A percentile compares a stretch with the other conserved stretches of the same genome.
phyloP scores from a whole-genome alignment of 2,329 filamentous ascomycete genomes.

The Purpureocillium takamizusanense region DNA sequence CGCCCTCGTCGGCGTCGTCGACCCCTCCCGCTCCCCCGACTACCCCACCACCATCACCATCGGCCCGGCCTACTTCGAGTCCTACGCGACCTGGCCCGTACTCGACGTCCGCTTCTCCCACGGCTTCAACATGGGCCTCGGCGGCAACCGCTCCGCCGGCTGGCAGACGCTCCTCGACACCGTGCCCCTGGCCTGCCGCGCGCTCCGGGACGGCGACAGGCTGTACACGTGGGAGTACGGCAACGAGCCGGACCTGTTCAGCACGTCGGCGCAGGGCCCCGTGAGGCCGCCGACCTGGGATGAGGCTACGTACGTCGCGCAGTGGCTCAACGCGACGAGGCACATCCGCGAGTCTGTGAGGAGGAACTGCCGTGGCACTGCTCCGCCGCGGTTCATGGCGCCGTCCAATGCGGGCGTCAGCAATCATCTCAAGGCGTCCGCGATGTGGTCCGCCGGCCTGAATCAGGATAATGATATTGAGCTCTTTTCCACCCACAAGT shows the following conservation, averaged over 20 bases:
- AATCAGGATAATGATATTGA: slow-evolving; percentile 38
- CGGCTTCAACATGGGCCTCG: slow-evolving; percentile 51
- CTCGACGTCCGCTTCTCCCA: slow-evolving; percentile 42
- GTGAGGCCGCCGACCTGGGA: slow-evolving; percentile 44
- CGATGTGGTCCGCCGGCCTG: slow-evolving; percentile 44
- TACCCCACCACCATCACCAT: slow-evolving; percentile 54
- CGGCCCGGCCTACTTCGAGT: slow-evolving; percentile 54
- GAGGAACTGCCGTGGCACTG: slow-evolving; percentile 40
- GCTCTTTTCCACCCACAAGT: slow-evolving; percentile 53
- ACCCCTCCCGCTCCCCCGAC: slow-evolving; percentile 40
- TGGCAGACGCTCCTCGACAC: slow-evolving; percentile 44
- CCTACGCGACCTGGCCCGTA: slow-evolving; percentile 46
- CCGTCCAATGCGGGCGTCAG: slow-evolving; percentile 45
- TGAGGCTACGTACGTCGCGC: slow-evolving; percentile 43
- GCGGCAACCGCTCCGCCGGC: slow-evolving; percentile 39
- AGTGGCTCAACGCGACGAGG: slow-evolving; percentile 48
- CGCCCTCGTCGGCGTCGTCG: slow-evolving; percentile 42
- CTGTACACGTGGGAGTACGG: slow-evolving; percentile 53
- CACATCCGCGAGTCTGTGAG: slow-evolving; percentile 36
- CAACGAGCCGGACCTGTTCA: slow-evolving; percentile 38
- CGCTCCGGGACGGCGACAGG: slow-evolving; percentile 39
- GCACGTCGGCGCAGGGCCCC: slow-evolving; percentile 38
- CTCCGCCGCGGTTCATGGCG: slow-evolving; percentile 31
- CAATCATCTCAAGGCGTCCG: slow-evolving; percentile 41
- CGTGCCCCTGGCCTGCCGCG: slow-evolving; percentile 47